Conservation (phyloP, 345 rosid species). For the Bretschneidera sinensis region DNA sequence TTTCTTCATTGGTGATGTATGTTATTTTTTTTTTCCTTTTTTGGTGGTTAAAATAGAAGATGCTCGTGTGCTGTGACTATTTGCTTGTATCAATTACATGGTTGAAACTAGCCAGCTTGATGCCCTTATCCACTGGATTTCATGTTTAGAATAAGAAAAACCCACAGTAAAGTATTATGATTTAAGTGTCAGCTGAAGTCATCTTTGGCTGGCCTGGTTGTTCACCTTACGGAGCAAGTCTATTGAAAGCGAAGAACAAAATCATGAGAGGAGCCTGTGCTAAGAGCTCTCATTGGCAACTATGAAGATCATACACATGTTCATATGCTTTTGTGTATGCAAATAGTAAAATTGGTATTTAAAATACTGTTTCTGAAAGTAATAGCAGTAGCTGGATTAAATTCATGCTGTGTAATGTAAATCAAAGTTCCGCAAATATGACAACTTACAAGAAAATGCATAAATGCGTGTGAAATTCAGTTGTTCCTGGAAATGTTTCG, state of each 20-base stretch:
- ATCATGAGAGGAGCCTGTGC: too few species aligned
- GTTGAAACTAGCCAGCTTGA: not conserved
- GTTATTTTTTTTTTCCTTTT: conserved; percentile 8
- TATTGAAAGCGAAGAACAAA: not conserved
- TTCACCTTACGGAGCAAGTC: too few species aligned
- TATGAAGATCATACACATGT: not conserved
- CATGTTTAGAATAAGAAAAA: too few species aligned
- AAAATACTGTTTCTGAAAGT: too few species aligned
- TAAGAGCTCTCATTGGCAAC: too few species aligned
- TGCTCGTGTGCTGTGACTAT: not conserved
- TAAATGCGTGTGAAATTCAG: not conserved
- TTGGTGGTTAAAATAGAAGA: not conserved
- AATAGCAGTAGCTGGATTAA: too few species aligned
- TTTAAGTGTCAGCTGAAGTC: not conserved
- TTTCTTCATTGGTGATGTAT: conserved; percentile 82
- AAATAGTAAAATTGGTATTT: too few species aligned
- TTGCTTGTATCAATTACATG: not conserved
- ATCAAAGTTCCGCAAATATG: not conserved
- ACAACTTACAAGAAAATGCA: not conserved
- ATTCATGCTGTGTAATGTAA: not conserved
- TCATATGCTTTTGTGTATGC: not conserved
- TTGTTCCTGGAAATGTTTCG: not conserved
- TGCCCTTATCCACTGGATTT: too few species aligned
- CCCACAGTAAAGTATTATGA: too few species aligned
- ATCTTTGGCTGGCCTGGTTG: not conserved